Conservation (phyloP, 2,329 filamentous ascomycete species). For the Plenodomus lindquistii region DNA sequence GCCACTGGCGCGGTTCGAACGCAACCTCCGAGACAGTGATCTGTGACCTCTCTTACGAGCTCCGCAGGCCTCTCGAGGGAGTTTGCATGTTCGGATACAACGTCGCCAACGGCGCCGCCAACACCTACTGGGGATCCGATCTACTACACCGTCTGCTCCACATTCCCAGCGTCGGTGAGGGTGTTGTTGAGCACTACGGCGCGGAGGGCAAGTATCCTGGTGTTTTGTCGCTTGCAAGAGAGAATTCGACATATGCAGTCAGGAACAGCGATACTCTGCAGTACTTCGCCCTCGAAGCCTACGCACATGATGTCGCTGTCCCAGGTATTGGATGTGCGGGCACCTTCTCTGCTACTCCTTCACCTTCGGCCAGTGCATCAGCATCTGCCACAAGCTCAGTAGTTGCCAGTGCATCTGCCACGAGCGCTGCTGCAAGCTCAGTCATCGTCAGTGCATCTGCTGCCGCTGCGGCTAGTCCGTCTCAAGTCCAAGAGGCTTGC, state of each 20-base stretch:
- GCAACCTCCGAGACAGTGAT: slow-evolving; percentile 71
- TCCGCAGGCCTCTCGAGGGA: slow-evolving; percentile 60
- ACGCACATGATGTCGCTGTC: slow-evolving; percentile 66
- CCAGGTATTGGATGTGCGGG: slow-evolving; percentile 67
- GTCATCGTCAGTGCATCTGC: slow-evolving; percentile 1
- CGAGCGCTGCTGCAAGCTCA: slow-evolving; percentile 5
- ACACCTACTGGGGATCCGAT: slow-evolving; percentile 68
- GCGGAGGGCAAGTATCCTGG: slow-evolving; percentile 62
- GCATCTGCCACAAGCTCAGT: slow-evolving; percentile 8
- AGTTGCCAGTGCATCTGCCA: neutral
- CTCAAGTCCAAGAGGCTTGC: slow-evolving; percentile 11
- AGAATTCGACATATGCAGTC: slow-evolving; percentile 54
- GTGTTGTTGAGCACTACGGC: slow-evolving; percentile 64
- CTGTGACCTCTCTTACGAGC: slow-evolving; percentile 64
- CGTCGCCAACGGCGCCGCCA: slow-evolving; percentile 59
- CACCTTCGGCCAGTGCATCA: neutral
- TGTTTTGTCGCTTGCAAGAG: slow-evolving; percentile 57
- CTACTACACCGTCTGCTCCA: slow-evolving; percentile 70
- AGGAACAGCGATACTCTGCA: slow-evolving; percentile 66
- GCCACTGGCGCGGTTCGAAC: slow-evolving; percentile 69
- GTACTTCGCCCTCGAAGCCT: slow-evolving; percentile 71
- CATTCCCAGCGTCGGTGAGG: slow-evolving; percentile 63
- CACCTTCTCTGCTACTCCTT: slow-evolving; percentile 22
- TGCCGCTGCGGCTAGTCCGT: slow-evolving; percentile 5
- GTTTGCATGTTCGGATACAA: slow-evolving; percentile 68